Evolutionary conservation across 2,329 filamentous ascomycete species (phyloP).

Genomic region (Monosporascus sp.): DNA sequence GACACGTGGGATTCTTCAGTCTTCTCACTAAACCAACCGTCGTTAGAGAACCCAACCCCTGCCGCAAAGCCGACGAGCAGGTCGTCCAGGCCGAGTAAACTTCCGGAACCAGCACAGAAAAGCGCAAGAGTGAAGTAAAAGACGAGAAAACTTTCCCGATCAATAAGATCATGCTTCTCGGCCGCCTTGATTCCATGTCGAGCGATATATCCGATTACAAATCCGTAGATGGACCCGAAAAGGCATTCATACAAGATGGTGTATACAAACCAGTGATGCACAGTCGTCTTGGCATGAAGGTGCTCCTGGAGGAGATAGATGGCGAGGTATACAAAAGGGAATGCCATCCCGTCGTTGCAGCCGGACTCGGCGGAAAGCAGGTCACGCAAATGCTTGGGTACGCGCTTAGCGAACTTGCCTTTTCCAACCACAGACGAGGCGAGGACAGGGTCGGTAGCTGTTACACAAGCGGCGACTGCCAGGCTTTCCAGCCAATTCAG

Average conservation of each 20-base stretch:
- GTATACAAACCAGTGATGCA: slow-evolving; percentile 81
- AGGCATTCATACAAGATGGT: slow-evolving; percentile 94
- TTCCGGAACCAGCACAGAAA: slow-evolving; percentile 91
- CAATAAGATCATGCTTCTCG: slow-evolving; percentile 79
- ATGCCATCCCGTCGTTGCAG: slow-evolving; percentile 99
- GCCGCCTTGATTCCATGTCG: slow-evolving; percentile 86
- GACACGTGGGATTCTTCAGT: slow-evolving; percentile 98
- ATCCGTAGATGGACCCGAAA: slow-evolving; percentile 85
- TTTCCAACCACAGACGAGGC: slow-evolving; percentile 98
- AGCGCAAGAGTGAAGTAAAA: slow-evolving; percentile 97
- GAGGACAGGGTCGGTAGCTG: slow-evolving; percentile 92
- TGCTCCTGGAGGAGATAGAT: slow-evolving; percentile 84
- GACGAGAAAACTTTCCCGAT: slow-evolving; percentile 93
- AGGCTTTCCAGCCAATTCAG: slow-evolving; percentile 88
- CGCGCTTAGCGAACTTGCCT: slow-evolving; percentile 95
- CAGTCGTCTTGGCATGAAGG: slow-evolving; percentile 61
- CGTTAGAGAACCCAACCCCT: slow-evolving; percentile 98
- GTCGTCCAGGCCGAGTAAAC: slow-evolving; percentile 87
- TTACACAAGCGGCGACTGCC: slow-evolving; percentile 85
- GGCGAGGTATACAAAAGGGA: slow-evolving; percentile 91
- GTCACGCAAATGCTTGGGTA: slow-evolving; percentile 95
- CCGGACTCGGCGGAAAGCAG: slow-evolving; percentile 92
- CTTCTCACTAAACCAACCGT: slow-evolving; percentile 97
- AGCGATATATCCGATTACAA: slow-evolving; percentile 80
- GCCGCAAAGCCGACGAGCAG: slow-evolving; percentile 90